Evolutionary conservation across 2,329 filamentous ascomycete genomes (phyloP).

Genomic region (Ophiostoma novo-ulmi): DNA sequence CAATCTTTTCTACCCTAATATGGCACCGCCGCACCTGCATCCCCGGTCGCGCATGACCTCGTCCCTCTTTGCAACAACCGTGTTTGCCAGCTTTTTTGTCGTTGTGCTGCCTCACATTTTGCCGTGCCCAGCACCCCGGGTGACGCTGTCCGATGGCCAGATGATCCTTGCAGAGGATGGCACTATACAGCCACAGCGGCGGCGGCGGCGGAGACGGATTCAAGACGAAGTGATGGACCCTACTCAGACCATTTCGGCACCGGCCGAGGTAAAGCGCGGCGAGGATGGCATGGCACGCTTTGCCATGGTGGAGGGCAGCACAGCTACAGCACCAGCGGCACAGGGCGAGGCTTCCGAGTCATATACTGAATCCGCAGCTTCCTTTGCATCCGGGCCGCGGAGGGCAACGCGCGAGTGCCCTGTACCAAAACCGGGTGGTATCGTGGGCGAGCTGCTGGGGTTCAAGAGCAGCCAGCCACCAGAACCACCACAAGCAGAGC

Average conservation of each 20-base stretch:
- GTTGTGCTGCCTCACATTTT: conserved; percentile 85
- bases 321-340: not conserved
- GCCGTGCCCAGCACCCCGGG: conserved; percentile 79
- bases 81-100: conserved; percentile 84
- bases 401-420: conserved; percentile 69
- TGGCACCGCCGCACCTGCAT: conserved; percentile 72
- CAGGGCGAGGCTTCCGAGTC: not conserved
- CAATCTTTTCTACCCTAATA: not conserved
- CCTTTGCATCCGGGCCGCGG: conserved; percentile 40
- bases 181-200: conserved; percentile 34
- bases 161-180: conserved; percentile 43
- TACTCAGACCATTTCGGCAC: not conserved
- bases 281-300: conserved; percentile 49
- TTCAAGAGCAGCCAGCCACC: conserved; percentile 43
- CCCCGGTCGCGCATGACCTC: conserved; percentile 90
- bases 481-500: not conserved
- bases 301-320: conserved; percentile 31
- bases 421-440: conserved; percentile 79
- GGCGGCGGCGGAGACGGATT: conserved; percentile 37
- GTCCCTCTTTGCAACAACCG: conserved; percentile 89
- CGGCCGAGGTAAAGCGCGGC: conserved; percentile 36
- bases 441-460: conserved; percentile 51
- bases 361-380: conserved; percentile 22
- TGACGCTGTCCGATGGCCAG: conserved; percentile 67
- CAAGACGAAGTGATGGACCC: conserved; percentile 13